Conservation (phyloP, 345 rosid species). For the Gossypium bickii region DNA sequence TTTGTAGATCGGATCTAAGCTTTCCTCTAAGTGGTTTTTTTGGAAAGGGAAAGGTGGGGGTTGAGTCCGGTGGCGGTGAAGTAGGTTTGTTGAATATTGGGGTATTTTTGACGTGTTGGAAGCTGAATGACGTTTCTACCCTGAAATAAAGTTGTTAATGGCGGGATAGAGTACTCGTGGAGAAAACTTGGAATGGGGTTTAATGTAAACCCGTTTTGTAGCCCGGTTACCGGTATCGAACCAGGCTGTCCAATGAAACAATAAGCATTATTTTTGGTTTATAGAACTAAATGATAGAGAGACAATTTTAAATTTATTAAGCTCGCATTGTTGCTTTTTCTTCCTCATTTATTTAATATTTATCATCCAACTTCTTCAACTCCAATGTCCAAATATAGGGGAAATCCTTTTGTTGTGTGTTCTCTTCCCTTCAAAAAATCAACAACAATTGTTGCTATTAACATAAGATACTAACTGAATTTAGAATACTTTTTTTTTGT, state of each 20-base stretch:
- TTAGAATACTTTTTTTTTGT: neutral
- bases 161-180: neutral
- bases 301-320: neutral
- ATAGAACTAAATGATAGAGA: neutral
- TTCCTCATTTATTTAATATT: neutral
- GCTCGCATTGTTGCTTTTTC: neutral
- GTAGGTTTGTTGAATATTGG: slow-evolving; percentile 16
- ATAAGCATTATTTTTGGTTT: neutral
- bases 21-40: slow-evolving; percentile 5
- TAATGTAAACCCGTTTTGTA: slow-evolving; percentile 11
- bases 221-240: neutral
- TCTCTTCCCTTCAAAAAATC: neutral
- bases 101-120: neutral
- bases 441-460: too few relatives aligned
- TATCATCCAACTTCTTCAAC: neutral
- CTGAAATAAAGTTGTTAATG: neutral
- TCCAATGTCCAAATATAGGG: neutral
- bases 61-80: slow-evolving; percentile 23
- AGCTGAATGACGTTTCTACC: slow-evolving; percentile 19
- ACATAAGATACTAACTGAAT: too few relatives aligned
- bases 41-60: slow-evolving; percentile 16
- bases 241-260: slow-evolving; percentile 19
- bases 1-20: slow-evolving; percentile 27
- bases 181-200: slow-evolving; percentile 5
- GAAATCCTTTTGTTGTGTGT: neutral